phyloP scores from a whole-genome alignment of 306 rosid genomes.

The Crataegus laevigata region DNA sequence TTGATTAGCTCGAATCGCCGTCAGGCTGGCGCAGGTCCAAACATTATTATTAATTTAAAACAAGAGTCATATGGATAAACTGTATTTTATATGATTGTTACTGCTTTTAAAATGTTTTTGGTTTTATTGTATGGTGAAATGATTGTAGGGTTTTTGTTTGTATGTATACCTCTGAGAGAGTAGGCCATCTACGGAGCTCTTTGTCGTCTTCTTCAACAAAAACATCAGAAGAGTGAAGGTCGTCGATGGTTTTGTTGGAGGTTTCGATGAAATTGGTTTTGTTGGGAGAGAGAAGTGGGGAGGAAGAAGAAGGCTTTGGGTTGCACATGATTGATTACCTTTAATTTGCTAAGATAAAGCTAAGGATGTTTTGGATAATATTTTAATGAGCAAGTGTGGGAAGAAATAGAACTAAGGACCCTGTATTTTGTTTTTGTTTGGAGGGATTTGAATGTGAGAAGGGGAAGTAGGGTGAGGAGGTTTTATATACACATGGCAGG shows the following conservation, averaged over 20 bases:
- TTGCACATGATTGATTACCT: slow-evolving; percentile 37
- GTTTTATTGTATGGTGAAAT: background rate
- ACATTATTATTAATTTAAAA: background rate
- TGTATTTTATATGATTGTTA: background rate
- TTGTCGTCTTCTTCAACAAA: slow-evolving; percentile 7
- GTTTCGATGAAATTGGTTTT: slow-evolving; percentile 38
- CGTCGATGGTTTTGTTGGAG: slow-evolving; percentile 25
- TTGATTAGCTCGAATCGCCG: background rate
- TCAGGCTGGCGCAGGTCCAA: background rate
- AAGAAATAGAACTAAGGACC: background rate
- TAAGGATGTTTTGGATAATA: slow-evolving; percentile 7
- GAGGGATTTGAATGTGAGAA: slow-evolving; percentile 21
- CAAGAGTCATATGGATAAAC: no score
- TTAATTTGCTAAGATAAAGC: background rate
- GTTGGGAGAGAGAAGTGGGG: slow-evolving; percentile 39
- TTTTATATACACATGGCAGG: slow-evolving; percentile 43
- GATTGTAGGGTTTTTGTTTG: background rate
- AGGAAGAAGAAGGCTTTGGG: slow-evolving; percentile 54
- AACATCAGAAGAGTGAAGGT: slow-evolving; percentile 9
- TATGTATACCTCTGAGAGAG: slow-evolving; percentile 68
- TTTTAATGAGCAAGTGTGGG: background rate
- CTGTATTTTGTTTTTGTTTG: slow-evolving; percentile 14
- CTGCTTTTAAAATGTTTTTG: background rate
- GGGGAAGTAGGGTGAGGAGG: slow-evolving; percentile 25
- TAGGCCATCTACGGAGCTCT: slow-evolving; percentile 76